A percentile compares a stretch with the other conserved stretches of the same genome.
phyloP scores from a whole-genome alignment of 371 early-diverging fungal species.

The Actinomucor elegans region DNA sequence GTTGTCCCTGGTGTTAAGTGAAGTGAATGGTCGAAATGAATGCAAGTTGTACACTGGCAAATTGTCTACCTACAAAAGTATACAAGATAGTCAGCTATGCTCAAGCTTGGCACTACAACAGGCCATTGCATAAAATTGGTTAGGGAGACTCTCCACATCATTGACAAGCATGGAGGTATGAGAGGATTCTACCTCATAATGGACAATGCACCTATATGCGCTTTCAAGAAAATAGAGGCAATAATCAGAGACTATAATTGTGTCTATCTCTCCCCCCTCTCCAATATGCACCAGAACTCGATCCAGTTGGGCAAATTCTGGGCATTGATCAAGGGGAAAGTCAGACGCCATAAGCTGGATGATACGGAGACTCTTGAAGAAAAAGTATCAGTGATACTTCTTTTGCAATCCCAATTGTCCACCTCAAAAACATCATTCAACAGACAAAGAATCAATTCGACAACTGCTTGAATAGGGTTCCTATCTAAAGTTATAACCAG shows the following conservation, averaged over 20 bases:
- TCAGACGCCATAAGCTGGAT: constrained; percentile 9
- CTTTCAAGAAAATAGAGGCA: too few species aligned
- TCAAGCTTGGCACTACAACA: constrained; percentile 1
- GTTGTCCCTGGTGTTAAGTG: too few species aligned
- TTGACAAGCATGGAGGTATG: background rate
- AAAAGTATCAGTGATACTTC: constrained; percentile 11
- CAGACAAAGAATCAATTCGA: constrained; percentile 13
- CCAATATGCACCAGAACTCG: background rate
- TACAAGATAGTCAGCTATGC: too few species aligned
- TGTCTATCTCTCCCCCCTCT: background rate
- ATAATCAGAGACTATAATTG: constrained; percentile 5
- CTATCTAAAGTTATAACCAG: constrained; percentile 17
- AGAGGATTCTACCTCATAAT: background rate
- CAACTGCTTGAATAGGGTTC: constrained; percentile 9
- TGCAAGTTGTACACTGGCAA: too few species aligned
- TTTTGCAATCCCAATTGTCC: constrained; percentile 10
- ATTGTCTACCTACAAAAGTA: too few species aligned
- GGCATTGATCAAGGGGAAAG: constrained; percentile 9
- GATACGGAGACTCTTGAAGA: constrained; percentile 7
- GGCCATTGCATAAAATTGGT: constrained; percentile 7
- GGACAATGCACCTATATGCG: constrained; percentile 6
- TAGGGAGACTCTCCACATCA: background rate
- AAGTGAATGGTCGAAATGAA: too few species aligned
- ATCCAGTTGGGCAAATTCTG: constrained; percentile 12
- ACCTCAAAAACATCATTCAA: constrained; percentile 13